Conservation (phyloP, 306 rosid species). For the Vigna trinervia region DNA sequence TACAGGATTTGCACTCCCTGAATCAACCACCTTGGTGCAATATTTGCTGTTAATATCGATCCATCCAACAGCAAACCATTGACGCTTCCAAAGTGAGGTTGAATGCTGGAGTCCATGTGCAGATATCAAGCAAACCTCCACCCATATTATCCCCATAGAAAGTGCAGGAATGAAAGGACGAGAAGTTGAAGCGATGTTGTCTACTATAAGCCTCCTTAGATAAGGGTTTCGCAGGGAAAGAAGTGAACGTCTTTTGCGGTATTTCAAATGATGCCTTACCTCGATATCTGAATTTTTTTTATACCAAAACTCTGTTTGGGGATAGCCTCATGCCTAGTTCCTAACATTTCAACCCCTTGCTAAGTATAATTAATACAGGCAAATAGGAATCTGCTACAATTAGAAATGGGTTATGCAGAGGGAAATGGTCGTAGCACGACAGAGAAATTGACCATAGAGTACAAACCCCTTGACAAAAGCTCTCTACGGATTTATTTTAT, state of each 20-base stretch:
- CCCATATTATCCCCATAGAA: constrained; percentile 74
- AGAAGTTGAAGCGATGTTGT: constrained; percentile 40
- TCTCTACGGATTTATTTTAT: constrained; percentile 1
- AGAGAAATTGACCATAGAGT: neutral
- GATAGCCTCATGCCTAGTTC: constrained; percentile 46
- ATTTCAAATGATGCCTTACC: constrained; percentile 65
- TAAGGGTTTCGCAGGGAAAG: constrained; percentile 39
- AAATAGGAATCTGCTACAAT: constrained; percentile 46
- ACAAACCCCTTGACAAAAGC: neutral
- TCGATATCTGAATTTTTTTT: constrained; percentile 32
- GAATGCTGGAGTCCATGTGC: constrained; percentile 75
- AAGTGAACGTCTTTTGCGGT: constrained; percentile 41
- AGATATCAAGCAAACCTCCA: constrained; percentile 79
- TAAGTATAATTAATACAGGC: constrained; percentile 48
- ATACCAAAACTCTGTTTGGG: constrained; percentile 49
- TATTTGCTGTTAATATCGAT: constrained; percentile 75
- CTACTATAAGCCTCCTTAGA: constrained; percentile 43
- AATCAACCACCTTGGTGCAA: constrained; percentile 79
- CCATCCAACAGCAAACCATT: constrained; percentile 91
- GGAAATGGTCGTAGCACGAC: neutral
- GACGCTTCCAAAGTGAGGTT: constrained; percentile 75
- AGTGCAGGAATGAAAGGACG: constrained; percentile 31
- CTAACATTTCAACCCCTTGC: constrained; percentile 35
- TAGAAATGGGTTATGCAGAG: neutral
- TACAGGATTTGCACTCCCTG: constrained; percentile 76